Percentiles rank a stretch among this genome's conserved stretches.
Evolutionary conservation across 1,284 basidiomycete genomes (phyloP).

Genomic region (Cutaneotrichosporon sp.): DNA sequence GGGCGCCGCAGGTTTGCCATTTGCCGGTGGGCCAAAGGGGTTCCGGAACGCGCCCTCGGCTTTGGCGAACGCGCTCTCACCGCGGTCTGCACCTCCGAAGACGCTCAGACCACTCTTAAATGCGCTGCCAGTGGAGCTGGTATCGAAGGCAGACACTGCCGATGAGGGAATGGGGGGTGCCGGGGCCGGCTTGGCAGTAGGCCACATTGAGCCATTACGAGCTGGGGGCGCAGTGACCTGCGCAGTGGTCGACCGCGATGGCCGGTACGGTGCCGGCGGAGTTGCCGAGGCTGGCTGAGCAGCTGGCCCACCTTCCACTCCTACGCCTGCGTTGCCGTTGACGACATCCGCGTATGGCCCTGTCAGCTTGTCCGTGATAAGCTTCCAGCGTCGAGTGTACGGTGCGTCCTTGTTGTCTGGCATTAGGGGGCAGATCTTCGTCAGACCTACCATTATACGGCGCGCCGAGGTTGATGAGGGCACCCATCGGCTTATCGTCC

Average conservation of each 20-base stretch:
- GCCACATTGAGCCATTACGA: background rate
- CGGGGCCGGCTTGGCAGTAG: background rate
- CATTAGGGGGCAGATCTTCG: conserved; percentile 26
- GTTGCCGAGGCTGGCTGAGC: conserved; percentile 2
- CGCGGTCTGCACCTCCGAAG: background rate
- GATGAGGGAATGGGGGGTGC: background rate
- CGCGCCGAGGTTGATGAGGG: conserved; percentile 58
- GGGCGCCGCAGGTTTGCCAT: background rate
- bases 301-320: conserved; percentile 13
- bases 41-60: background rate
- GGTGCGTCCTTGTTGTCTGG: conserved; percentile 64
- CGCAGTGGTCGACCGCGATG: background rate
- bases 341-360: conserved; percentile 67
- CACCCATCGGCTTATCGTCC: conserved; percentile 36
- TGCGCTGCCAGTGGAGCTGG: background rate
- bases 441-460: conserved; percentile 55
- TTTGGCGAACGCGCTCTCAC: background rate
- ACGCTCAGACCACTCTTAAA: background rate
- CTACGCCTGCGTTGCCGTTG: conserved; percentile 59
- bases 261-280: background rate
- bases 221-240: background rate
- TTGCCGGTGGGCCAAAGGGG: background rate
- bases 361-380: conserved; percentile 69
- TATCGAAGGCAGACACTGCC: background rate
- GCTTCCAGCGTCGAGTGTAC: conserved; percentile 60